Evolutionary conservation across 164 flowering plant species (phyloP), one percentile per base, ranked within the genome.

Genomic region (Houttuynia cordata): DNA sequence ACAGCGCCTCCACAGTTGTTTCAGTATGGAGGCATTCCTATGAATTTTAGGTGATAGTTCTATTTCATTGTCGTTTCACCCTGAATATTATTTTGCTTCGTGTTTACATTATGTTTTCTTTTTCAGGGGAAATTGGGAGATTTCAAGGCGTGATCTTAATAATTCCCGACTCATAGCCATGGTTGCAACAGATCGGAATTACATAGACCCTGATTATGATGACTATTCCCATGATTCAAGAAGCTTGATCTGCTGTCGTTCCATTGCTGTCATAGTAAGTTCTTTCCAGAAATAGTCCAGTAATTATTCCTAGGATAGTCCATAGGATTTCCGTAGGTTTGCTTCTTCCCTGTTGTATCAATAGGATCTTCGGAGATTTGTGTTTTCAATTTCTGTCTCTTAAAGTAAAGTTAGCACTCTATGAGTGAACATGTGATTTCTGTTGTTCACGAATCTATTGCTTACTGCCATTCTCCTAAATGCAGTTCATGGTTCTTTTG

Each of bases 111-210:
- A 45, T 45, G 17, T 15, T 21, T 58, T 3, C 23, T 60, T 20
- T 67, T 19, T 61, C 69, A 89, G 91, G 75, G 84, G 83, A 58
- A 76, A 72, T 62, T 86, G 94, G 94, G 97, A 80, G 71, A 72
- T 85, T 34, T 62, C 85, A 22, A 74, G 83, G 67, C 72, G 80
- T 59, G 86, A 77, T 56, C 61, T 75, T 56, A 75, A 72, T 34
- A 67, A 79, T 61, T 75, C 78, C 67, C 80, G 60, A 53, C 71
- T 79, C 59, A 66, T 82, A 21, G 74, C 81, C 52, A 73, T 78
- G 83, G 76, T 76, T 69, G 63, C 84, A 24, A 66, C 73, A 13
- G 84, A 77, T 57, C 79, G 64, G 24, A 75, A 77, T 61, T 83
- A 75, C 60, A 50, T 74, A 58, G 80, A 78, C 60, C 47, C 79